A percentile compares a stretch with the other conserved stretches of the same genome.
Evolutionary conservation across 2,329 filamentous ascomycete genomes (phyloP).

Genomic region (Ascochyta lentis): DNA sequence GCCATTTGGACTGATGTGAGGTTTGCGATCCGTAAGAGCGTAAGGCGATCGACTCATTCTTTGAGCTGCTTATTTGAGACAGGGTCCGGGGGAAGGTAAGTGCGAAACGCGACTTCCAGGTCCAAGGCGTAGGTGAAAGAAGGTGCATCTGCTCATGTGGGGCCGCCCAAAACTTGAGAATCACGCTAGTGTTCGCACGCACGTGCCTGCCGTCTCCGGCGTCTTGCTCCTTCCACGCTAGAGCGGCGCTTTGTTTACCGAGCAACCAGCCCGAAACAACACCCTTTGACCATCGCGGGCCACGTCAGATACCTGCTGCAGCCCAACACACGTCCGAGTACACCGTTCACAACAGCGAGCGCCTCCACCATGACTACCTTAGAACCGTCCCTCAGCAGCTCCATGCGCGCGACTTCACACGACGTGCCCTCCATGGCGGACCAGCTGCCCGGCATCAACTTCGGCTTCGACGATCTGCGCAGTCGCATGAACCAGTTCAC

Average conservation of each 20-base stretch:
- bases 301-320: constrained; percentile 24
- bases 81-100: background rate
- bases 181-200: constrained; percentile 34
- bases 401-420: constrained; percentile 65
- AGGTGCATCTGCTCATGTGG: constrained; percentile 11
- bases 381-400: constrained; percentile 72
- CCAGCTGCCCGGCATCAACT: constrained; percentile 86
- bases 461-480: constrained; percentile 94
- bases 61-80: constrained; percentile 5
- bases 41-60: constrained; percentile 32
- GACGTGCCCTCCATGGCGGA: constrained; percentile 73
- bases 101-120: background rate
- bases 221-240: constrained; percentile 16
- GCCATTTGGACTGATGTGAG: constrained; percentile 60
- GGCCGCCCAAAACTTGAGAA: constrained; percentile 22
- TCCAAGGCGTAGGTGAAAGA: constrained; percentile 5
- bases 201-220: constrained; percentile 30
- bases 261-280: constrained; percentile 38
- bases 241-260: constrained; percentile 37
- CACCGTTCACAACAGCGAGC: constrained; percentile 3
- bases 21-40: constrained; percentile 21
- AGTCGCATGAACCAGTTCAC: constrained; percentile 96
- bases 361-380: constrained; percentile 65
- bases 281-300: constrained; percentile 18
- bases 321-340: background rate